A percentile compares a stretch with the other conserved stretches of the same genome.
Conservation (phyloP, 2,329 filamentous ascomycete genomes). For the Aspergillus udagawae region DNA sequence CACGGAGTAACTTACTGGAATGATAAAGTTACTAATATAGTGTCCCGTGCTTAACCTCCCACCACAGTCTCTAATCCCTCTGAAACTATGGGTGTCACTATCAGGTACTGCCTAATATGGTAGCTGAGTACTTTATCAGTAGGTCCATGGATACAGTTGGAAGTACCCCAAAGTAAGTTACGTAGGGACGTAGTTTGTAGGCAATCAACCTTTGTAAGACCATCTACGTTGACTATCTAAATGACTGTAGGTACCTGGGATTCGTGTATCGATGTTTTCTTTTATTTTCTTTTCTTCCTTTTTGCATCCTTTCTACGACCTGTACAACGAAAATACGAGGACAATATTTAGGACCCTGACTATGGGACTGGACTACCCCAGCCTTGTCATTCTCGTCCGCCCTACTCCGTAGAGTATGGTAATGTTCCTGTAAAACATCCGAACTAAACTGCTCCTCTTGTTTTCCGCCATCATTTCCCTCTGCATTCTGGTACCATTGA, state of each 20-base stretch:
- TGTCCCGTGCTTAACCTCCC: background rate
- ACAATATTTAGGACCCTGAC: background rate
- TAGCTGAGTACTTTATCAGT: background rate
- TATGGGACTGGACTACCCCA: background rate
- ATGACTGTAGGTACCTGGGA: background rate
- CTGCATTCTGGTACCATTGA: background rate
- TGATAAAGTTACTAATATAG: background rate
- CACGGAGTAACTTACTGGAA: background rate
- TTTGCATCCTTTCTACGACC: background rate
- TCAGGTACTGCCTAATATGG: background rate
- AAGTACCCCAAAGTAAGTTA: background rate
- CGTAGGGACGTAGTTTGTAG: background rate
- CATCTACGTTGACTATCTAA: background rate
- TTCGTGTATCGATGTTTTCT: background rate
- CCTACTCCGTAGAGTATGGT: background rate
- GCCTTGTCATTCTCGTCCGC: background rate
- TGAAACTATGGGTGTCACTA: background rate
- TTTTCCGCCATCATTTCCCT: background rate
- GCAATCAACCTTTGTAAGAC: background rate
- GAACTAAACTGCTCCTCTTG: background rate
- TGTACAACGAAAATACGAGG: background rate
- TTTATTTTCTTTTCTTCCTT: background rate
- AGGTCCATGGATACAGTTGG: background rate
- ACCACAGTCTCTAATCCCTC: no score
- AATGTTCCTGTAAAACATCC: background rate